These are phyloP conservation scores for Raphanus hybrid DNA, from an alignment of 441 rosid genomes.

Conservation along the genomic window DNA sequence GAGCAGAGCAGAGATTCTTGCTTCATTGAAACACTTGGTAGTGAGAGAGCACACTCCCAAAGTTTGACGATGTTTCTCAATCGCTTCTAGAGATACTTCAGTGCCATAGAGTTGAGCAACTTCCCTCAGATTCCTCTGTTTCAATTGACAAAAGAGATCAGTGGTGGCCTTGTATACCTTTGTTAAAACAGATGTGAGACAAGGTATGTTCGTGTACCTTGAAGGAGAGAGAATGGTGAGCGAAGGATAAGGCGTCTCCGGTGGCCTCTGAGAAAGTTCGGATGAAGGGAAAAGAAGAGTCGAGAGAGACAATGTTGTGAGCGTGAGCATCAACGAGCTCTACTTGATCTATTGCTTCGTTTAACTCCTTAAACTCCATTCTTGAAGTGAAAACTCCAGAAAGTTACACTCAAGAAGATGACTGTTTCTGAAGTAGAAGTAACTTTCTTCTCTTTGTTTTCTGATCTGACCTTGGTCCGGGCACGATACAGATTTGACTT, in stretches of 20 bases:
- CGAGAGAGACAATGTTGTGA: slow-evolving; percentile 81
- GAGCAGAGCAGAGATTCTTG: slow-evolving; percentile 72
- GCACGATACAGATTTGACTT: background rate
- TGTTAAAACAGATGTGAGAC: background rate
- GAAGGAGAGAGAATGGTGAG: slow-evolving; percentile 77
- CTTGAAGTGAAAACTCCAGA: too few relatives aligned
- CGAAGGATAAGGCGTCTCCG: slow-evolving; percentile 73
- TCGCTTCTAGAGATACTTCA: slow-evolving; percentile 59
- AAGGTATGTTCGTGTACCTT: slow-evolving; percentile 50
- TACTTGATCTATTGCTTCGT: slow-evolving; percentile 58
- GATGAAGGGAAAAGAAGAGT: slow-evolving; percentile 77
- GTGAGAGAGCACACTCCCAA: slow-evolving; percentile 60
- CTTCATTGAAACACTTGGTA: slow-evolving; percentile 72
- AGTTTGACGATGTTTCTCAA: slow-evolving; percentile 68
- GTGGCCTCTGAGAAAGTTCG: slow-evolving; percentile 72
- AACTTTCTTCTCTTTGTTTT: background rate
- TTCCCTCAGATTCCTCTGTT: slow-evolving; percentile 84
- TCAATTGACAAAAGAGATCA: background rate
- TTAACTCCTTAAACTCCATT: slow-evolving; percentile 70
- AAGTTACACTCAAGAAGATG: background rate
- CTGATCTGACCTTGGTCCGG: background rate
- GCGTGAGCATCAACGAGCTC: slow-evolving; percentile 83
- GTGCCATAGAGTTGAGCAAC: slow-evolving; percentile 80
- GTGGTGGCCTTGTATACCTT: background rate
- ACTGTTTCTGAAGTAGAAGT: background rate